A percentile compares a stretch with the other conserved stretches of the same genome.
Conservation (phyloP, 345 rosid species). For the Eucalyptus marginata region DNA sequence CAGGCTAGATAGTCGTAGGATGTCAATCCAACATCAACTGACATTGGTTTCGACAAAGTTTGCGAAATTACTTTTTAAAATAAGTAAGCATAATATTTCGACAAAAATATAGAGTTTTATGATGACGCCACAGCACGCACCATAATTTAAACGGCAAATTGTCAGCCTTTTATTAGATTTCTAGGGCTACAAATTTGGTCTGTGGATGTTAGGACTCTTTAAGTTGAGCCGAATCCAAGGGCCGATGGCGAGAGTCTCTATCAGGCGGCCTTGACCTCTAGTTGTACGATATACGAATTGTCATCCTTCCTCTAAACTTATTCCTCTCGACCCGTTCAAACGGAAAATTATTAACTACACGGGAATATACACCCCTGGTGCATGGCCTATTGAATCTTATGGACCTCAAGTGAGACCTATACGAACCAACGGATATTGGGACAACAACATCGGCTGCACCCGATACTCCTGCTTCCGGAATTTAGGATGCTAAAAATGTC, state of each 20-base stretch:
- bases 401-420: not conserved
- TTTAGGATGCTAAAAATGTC: not conserved
- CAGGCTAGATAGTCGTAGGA: not conserved
- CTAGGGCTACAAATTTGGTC: not conserved
- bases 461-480: rapidly evolving
- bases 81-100: not conserved
- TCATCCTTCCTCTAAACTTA: not conserved
- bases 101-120: not conserved
- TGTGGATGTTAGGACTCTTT: not conserved
- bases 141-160: not conserved
- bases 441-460: not conserved
- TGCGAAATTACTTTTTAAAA: not conserved
- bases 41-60: not conserved
- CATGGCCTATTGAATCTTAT: rapidly evolving
- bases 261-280: not conserved
- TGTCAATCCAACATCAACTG: not conserved
- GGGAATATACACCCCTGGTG: not conserved
- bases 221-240: not conserved
- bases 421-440: not conserved
- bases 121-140: not conserved
- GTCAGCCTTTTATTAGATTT: not conserved
- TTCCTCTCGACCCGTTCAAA: not conserved
- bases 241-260: not conserved
- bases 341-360: not conserved
- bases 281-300: not conserved